These are phyloP conservation scores for Pseudogymnoascus sp. DNA, from an alignment of 2,329 filamentous ascomycete genomes.

Conservation along the genomic window DNA sequence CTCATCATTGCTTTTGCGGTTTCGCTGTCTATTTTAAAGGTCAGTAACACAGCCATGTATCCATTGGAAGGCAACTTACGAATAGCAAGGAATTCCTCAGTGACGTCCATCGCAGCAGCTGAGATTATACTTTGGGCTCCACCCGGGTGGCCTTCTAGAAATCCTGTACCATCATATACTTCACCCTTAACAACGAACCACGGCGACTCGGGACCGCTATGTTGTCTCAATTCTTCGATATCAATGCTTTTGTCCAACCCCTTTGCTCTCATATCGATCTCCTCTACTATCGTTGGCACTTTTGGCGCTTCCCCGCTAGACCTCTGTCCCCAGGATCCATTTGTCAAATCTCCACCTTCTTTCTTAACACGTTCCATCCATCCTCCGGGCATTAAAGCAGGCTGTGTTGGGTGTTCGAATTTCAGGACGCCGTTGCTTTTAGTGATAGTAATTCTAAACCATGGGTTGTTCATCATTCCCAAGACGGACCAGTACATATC, in stretches of 20 bases:
- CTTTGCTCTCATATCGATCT: constrained; percentile 71
- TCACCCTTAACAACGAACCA: constrained; percentile 88
- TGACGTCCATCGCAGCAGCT: constrained; percentile 71
- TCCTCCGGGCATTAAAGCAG: constrained; percentile 65
- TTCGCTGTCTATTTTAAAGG: constrained; percentile 61
- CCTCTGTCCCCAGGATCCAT: constrained; percentile 78
- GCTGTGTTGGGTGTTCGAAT: constrained; percentile 86
- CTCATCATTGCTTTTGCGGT: constrained; percentile 88
- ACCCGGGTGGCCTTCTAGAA: constrained; percentile 75
- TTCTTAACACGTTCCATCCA: constrained; percentile 95
- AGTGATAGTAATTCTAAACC: constrained; percentile 74
- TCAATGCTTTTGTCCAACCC: constrained; percentile 54
- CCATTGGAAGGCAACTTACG: constrained; percentile 48
- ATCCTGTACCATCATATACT: constrained; percentile 78
- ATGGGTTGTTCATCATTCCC: constrained; percentile 97
- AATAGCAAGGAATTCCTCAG: constrained; percentile 86
- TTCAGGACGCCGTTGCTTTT: constrained; percentile 55
- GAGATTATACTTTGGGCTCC: constrained; percentile 77
- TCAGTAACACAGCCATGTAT: not conserved
- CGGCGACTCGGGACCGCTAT: constrained; percentile 55
- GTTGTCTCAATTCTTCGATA: constrained; percentile 62
- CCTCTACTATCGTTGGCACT: constrained; percentile 41
- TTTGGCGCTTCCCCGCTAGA: constrained; percentile 41
- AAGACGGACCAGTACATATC: constrained; percentile 96
- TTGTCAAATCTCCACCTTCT: constrained; percentile 66